Evolutionary conservation across 169 alveolate species (phyloP), one percentile per base, ranked within the genome.

Genomic region (Eimeria necatrix): DNA sequence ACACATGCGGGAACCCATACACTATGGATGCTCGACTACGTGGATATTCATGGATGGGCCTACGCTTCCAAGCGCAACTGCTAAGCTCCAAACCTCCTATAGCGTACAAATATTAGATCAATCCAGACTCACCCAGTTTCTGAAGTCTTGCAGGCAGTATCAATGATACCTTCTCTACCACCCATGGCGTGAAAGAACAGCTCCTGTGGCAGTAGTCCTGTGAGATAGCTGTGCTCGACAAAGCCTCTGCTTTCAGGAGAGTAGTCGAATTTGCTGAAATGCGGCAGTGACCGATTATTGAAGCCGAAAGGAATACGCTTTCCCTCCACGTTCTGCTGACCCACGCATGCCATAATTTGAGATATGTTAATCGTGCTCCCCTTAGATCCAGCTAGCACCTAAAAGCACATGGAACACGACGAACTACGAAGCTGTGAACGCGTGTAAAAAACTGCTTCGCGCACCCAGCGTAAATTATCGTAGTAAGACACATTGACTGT

Each of bases 101-200:
- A 1, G 2, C 4, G 22, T 12, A 56, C 68, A 56, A 56, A 7
- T 26, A 48, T 22, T 22, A 83, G 22, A 83, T 16, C 16, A 4
- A 61, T 61, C 48, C 51, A 4, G 14, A 4, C 92, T 60, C 26
- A 94, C 76, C 99, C 99, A 16, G 99, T 99, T 97, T 99, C 99
- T 32, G 99, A 98, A 51, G 99, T 99, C 95, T 99, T 99, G 88
- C 99, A 99, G 22, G 99, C 99, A 24, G 99, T 99, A 97, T 99
- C 99, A 85, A 99, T 99, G 53, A 99, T 99, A 71, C 99, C 99
- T 96, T 99, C 99, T 96, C 99, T 97, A 51, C 99, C 99, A 53
- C 99, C 99, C 99, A 99, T 99, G 73, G 99, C 99, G 97, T 99
- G 99, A 98, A 99, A 99, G 97, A 99, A 99, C 95, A 99, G 98